These are phyloP conservation scores for Podaxis sp. DNA, from an alignment of 768 basidiomycete genomes.

Conservation along the genomic window DNA sequence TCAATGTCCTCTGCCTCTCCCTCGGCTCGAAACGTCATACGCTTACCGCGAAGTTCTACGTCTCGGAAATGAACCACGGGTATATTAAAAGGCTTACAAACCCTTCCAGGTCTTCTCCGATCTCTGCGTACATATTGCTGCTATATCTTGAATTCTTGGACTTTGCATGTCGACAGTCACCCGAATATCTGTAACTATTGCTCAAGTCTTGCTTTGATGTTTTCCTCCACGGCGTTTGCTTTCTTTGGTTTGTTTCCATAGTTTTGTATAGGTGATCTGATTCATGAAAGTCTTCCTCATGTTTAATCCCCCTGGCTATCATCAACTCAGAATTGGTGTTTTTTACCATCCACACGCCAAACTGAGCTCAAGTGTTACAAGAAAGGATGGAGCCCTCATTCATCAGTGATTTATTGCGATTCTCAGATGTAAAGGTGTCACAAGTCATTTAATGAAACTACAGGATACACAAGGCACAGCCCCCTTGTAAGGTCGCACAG, in stretches of 20 bases:
- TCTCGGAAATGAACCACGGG: constrained; percentile 7
- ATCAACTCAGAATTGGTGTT: not conserved
- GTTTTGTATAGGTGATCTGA: not conserved
- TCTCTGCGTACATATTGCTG: not conserved
- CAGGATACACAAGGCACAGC: constrained; percentile 14
- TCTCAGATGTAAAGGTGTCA: constrained; percentile 10
- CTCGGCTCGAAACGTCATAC: constrained; percentile 8
- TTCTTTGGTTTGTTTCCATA: constrained; percentile 7
- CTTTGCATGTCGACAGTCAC: not conserved
- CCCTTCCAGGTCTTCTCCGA: not conserved
- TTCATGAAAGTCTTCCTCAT: not conserved
- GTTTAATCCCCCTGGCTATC: not conserved
- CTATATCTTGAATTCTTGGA: not conserved
- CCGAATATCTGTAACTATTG: not conserved
- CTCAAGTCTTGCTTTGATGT: not conserved
- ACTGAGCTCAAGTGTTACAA: not conserved
- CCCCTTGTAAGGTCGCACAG: constrained; percentile 11
- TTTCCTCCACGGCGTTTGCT: not conserved
- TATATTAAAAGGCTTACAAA: not conserved
- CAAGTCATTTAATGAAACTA: constrained; percentile 2
- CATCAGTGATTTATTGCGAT: constrained; percentile 3
- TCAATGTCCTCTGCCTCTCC: constrained; percentile 13
- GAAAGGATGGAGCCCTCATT: not conserved
- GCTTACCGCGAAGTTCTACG: not conserved
- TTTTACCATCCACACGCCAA: not conserved